Percentiles rank a stretch among this genome's conserved stretches.
phyloP scores from a whole-genome alignment of 192 early-diverging fungal genomes.

The Umbelopsis sp. region DNA sequence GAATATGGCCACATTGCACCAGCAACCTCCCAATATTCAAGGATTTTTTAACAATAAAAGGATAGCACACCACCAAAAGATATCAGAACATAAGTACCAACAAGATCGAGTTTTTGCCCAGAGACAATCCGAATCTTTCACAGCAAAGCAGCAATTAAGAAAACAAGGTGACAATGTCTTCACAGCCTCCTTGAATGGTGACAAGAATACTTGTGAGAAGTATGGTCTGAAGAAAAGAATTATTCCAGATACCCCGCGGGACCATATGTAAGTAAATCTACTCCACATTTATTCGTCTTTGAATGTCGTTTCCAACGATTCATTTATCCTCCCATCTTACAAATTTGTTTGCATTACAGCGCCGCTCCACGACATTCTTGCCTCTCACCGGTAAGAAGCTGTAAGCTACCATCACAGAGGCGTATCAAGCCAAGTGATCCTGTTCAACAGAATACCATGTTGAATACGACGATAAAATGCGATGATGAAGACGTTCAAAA shows the following conservation, averaged over 20 bases:
- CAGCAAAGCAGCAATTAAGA: neutral
- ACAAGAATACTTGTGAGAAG: neutral
- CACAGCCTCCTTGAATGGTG: conserved; percentile 1
- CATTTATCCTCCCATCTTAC: neutral
- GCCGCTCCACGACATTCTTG: neutral
- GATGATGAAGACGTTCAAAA: neutral
- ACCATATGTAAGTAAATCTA: neutral
- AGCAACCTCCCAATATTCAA: conserved; percentile 1
- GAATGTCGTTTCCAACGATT: neutral
- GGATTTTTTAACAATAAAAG: neutral
- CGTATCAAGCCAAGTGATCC: neutral
- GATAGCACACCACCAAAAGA: neutral
- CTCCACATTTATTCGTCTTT: neutral
- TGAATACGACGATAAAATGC: neutral
- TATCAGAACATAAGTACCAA: neutral
- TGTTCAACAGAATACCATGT: neutral
- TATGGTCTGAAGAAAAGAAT: neutral
- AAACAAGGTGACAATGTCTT: neutral
- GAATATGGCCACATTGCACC: conserved; percentile 13
- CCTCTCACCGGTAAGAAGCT: conserved; percentile 2
- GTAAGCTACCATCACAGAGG: neutral
- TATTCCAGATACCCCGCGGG: conserved; percentile 6
- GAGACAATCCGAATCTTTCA: neutral
- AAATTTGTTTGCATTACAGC: neutral
- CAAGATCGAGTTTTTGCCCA: neutral